Percentiles rank a stretch among this genome's conserved stretches.
Evolutionary conservation across 2,329 filamentous ascomycete species (phyloP).

Genomic region (Fonsecaea monophora): DNA sequence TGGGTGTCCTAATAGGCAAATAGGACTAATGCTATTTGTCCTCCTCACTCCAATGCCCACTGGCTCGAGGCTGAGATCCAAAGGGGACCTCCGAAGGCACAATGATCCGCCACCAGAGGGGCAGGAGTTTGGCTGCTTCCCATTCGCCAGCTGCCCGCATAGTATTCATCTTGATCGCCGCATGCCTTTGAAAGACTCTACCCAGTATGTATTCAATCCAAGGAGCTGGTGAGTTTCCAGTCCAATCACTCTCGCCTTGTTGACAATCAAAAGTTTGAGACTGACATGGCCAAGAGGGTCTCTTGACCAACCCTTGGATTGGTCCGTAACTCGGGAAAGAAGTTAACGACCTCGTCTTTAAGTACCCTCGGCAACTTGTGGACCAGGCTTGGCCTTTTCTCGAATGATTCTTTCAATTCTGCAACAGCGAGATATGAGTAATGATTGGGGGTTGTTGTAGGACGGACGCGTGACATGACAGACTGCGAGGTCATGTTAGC

Average conservation of each 20-base stretch:
- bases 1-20: not conserved
- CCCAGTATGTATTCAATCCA: not conserved
- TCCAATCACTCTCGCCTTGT: not conserved
- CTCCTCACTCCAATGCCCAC: not conserved
- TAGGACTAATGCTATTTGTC: not conserved
- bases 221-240: no score
- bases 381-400: no score
- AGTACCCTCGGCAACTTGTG: no score
- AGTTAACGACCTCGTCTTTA: no score
- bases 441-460: no score
- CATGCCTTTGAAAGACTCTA: no score
- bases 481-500: no score
- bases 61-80: slow-evolving; percentile 12
- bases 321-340: not conserved
- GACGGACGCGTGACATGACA: no score
- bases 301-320: not conserved
- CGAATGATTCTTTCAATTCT: no score
- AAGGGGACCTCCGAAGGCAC: slow-evolving; percentile 3
- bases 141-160: not conserved
- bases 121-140: not conserved
- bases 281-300: not conserved
- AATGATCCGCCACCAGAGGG: not conserved
- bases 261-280: not conserved
- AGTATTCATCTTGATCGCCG: not conserved
- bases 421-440: no score